These are phyloP conservation scores for Galium porrigens DNA, from an alignment of 305 asterid genomes.

Conservation along the genomic window DNA sequence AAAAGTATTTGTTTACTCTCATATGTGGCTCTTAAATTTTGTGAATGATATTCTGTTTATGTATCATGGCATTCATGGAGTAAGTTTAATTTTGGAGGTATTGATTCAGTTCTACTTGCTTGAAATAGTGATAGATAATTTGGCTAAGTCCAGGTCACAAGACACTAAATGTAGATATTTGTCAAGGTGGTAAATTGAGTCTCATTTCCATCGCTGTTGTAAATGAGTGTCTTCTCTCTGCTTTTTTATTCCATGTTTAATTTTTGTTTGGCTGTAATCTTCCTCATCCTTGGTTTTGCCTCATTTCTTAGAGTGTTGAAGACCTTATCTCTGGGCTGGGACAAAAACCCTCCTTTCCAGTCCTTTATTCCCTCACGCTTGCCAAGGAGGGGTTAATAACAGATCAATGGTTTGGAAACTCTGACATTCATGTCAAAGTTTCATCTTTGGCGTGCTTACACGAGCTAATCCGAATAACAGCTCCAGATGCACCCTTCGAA, in stretches of 20 bases:
- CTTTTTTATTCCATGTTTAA: not conserved
- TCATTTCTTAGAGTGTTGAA: constrained; percentile 22
- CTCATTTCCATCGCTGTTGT: not conserved
- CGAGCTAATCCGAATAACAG: constrained; percentile 28
- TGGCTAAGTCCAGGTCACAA: not conserved
- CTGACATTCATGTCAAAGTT: constrained; percentile 25
- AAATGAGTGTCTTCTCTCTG: not conserved
- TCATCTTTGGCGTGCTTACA: constrained; percentile 27
- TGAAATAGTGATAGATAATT: not conserved
- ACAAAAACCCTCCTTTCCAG: constrained; percentile 21
- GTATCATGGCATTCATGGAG: not conserved
- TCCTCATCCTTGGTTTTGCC: not conserved
- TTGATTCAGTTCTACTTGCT: not conserved
- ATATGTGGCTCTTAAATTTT: not conserved
- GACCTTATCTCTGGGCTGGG: constrained; percentile 15
- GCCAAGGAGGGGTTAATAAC: constrained; percentile 20
- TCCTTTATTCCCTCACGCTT: constrained; percentile 18
- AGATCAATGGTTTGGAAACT: constrained; percentile 22
- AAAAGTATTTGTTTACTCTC: not conserved
- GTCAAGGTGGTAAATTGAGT: not conserved
- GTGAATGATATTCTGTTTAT: not conserved
- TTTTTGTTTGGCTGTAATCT: not conserved
- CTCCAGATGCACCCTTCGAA: constrained; percentile 24
- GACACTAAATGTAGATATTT: not conserved
- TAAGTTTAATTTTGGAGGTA: not conserved